Conservation (phyloP, 371 early-diverging fungal genomes). For the Mortierella sp. region DNA sequence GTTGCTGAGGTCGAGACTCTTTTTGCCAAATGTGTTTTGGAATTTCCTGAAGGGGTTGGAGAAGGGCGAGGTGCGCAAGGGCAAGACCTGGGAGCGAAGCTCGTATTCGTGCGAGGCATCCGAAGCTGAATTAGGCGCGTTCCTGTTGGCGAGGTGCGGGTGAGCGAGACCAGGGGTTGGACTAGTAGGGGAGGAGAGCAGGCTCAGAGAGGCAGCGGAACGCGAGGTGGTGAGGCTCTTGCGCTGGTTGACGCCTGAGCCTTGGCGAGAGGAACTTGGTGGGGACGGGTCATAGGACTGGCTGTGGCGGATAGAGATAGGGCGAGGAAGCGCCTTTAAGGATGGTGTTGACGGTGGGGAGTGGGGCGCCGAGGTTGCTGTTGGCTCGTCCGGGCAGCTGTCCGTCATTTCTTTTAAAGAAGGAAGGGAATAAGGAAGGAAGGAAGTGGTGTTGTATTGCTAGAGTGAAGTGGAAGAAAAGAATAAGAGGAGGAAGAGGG, state of each 20-base stretch:
- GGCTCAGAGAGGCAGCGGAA: constrained; percentile 27
- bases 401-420: constrained; percentile 25
- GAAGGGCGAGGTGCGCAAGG: constrained; percentile 31
- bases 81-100: constrained; percentile 8
- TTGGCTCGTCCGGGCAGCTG: constrained; percentile 26
- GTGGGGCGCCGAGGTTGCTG: constrained; percentile 5
- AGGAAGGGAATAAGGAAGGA: not conserved
- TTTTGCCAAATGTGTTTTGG: constrained; percentile 34
- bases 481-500: not conserved
- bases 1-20: constrained; percentile 17
- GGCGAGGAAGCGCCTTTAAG: constrained; percentile 41
- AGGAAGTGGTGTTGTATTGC: not conserved
- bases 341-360: constrained; percentile 13
- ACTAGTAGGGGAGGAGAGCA: constrained; percentile 22
- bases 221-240: constrained; percentile 17
- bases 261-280: constrained; percentile 11
- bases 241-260: constrained; percentile 5
- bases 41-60: constrained; percentile 49
- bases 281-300: constrained; percentile 43
- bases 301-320: constrained; percentile 49
- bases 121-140: not conserved
- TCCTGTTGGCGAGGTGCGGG: constrained; percentile 4
- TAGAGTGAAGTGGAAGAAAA: not conserved
- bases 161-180: not conserved
- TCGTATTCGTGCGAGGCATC: constrained; percentile 16